Evolutionary conservation across 805 yeast species (phyloP), one percentile per base, ranked within the genome.

Genomic region (Teunomyces aglyptinius): DNA sequence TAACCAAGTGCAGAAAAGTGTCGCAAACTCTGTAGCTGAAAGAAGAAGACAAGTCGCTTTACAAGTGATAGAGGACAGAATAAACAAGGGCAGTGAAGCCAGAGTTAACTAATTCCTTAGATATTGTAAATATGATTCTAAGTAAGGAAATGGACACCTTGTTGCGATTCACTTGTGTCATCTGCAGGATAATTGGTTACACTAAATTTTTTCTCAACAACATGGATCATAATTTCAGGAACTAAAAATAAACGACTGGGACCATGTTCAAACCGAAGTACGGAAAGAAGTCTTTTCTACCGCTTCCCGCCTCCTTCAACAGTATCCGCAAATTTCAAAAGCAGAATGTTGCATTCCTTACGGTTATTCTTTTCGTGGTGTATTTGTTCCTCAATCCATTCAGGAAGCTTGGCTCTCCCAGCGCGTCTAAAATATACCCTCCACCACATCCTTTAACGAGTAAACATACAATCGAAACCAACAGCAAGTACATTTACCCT

Each of bases 21-120:
- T 68, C 7, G 73, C 75, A 31, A 67, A 67, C 49, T 67, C 75
- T 1, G 84, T 78, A 3, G 89, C 88, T 16, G 91, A 86, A 56
- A 77, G 92, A 64, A 79, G 91, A 65, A 78, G 88, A 67, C 89
- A 83, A 59, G 81, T 85, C 35, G 92, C 92, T 1, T 65, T 86
- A 47, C 86, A 85, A 59, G 88, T 85, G 13, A 70, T 86, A 42
- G 89, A 85, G 57, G 89, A 85, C 51, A 71, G 86, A 55, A 77
- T 80, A 42, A 63, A 57, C 49, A 63, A 58, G 45, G 67, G 39
- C 7, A 22, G 28, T 11, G 28, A 36, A 8, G 18, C 18, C 27
- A 36, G 32, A 38, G 42, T 38, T 38, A 28, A 26, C 31, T 38
- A 28, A 16, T 20, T n/a, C 31, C 11, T 38, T 31, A 34, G 12